Evolutionary conservation across 2,329 filamentous ascomycete genomes (phyloP), one percentile per base, ranked within the genome.

Genomic region (Lachnellula arida): DNA sequence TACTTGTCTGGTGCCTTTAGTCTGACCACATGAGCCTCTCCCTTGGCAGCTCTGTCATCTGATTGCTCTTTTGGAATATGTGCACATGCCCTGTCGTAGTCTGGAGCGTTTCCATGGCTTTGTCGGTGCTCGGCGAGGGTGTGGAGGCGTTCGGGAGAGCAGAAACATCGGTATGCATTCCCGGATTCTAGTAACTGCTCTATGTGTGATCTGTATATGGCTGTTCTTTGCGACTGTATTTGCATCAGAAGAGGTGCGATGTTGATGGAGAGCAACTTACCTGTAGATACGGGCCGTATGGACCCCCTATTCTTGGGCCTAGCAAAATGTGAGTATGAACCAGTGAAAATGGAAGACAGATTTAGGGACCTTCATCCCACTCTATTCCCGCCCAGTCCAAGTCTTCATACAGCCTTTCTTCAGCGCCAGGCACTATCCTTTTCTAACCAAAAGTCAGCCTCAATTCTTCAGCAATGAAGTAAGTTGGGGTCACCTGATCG

Each of bases 121-220:
- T 85, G 84, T 58, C 82, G 81, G 59, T 82, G 77, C 62, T 80
- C 78, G 55, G 86, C 88, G 61, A 89, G 81, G 7, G 77, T 74
- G 56, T 89, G 81, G 3, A 96, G 78, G 32, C 88, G 82, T 55
- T 89, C 81, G 0, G 86, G 72, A 0, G 84, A 84, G 73, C 94
- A 99, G 76, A 99, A 99, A 72, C 94, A 99, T 60, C 93, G 85
- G 71, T 97, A 99, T 6, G 91, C 94, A 58, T 87, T 81, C 9
- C 86, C 89, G 7, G 80, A 78, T 4, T 84, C 73, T 3, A 99
- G 71, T 12, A 99, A 78, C 12, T 81, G 74, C 43, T 88, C 71
- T 6, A 87, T 86, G 68, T 96, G 84, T 54, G 84, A 71, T 60
- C 80, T 78, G 70, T 99, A 97, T 15, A 89, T 75, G 1, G 75